Evolutionary conservation across 1,284 basidiomycete species (phyloP).

Genomic region (Crepidotus sp.): DNA sequence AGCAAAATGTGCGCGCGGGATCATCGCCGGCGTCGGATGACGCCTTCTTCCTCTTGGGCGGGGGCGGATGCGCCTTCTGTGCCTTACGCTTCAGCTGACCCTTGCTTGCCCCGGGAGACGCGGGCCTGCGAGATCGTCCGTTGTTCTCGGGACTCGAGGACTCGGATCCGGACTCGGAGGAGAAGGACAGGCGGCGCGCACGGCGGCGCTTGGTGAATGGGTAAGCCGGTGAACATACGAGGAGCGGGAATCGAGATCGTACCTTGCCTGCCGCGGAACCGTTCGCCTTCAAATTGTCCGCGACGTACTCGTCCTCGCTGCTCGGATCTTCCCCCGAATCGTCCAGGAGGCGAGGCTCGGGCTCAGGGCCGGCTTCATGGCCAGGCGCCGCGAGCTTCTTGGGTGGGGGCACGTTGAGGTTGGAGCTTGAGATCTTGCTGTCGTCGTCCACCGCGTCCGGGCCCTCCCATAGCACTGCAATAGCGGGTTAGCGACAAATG

Average conservation of each 20-base stretch:
- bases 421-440: slow-evolving; percentile 21
- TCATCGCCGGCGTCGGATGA: slow-evolving; percentile 36
- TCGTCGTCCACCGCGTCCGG: slow-evolving; percentile 42
- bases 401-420: slow-evolving; percentile 4
- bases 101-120: slow-evolving; percentile 22
- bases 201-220: slow-evolving; percentile 27
- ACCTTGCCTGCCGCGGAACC: slow-evolving; percentile 17
- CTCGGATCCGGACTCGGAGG: slow-evolving; percentile 42
- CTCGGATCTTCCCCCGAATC: slow-evolving; percentile 45
- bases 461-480: slow-evolving; percentile 63
- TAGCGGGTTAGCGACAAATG: slow-evolving; percentile 6
- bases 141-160: slow-evolving; percentile 19
- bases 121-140: slow-evolving; percentile 24
- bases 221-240: slow-evolving; percentile 15
- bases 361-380: slow-evolving; percentile 2
- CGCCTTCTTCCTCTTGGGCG: slow-evolving; percentile 41
- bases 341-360: slow-evolving; percentile 17
- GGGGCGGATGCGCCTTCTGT: slow-evolving; percentile 24
- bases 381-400: slow-evolving; percentile 19
- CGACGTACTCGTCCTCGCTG: slow-evolving; percentile 66
- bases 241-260: slow-evolving; percentile 6
- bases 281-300: slow-evolving; percentile 25
- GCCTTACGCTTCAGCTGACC: slow-evolving; percentile 36
- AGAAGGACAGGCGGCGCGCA: slow-evolving; percentile 29
- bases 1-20: slow-evolving; percentile 65